Conservation (phyloP, 2,329 filamentous ascomycete genomes). For the Ceratocystiopsis brevicomis region DNA sequence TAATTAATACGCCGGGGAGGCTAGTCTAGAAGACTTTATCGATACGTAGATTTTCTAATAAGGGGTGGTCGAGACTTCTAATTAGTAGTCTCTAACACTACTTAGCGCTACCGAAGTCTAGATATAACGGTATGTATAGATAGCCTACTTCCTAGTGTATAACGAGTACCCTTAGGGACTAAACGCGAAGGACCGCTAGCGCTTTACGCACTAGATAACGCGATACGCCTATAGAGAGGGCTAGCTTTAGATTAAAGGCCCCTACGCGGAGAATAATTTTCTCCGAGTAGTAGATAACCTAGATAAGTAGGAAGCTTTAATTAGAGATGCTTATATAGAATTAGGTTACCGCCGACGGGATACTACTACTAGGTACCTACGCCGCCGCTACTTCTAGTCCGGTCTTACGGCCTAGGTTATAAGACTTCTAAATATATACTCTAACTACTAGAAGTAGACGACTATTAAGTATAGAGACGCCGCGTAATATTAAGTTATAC, state of each 20-base stretch:
- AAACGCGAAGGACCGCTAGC: too few relatives aligned
- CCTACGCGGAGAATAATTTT: too few relatives aligned
- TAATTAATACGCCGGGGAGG: background rate
- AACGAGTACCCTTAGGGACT: too few relatives aligned
- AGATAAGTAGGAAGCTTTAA: background rate
- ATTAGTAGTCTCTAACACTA: too few relatives aligned
- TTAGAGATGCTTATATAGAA: background rate
- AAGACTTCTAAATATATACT: background rate
- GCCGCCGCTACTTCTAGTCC: too few relatives aligned
- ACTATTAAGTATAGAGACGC: too few relatives aligned
- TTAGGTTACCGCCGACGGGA: background rate
- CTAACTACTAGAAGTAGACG: background rate
- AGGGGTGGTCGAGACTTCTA: background rate
- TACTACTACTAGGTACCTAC: background rate
- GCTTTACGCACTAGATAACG: too few relatives aligned
- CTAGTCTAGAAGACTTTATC: background rate
- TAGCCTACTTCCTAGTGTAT: too few relatives aligned
- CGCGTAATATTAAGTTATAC: background rate
- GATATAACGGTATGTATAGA: too few relatives aligned
- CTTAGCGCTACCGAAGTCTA: background rate
- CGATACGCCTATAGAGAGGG: too few relatives aligned
- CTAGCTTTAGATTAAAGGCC: too few relatives aligned
- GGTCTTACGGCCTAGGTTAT: background rate
- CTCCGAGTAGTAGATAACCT: background rate
- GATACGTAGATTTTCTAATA: background rate